Base-by-base conservation (phyloP, 495 filamentous ascomycete genomes). In the Penicillium egyptiacum region DNA sequence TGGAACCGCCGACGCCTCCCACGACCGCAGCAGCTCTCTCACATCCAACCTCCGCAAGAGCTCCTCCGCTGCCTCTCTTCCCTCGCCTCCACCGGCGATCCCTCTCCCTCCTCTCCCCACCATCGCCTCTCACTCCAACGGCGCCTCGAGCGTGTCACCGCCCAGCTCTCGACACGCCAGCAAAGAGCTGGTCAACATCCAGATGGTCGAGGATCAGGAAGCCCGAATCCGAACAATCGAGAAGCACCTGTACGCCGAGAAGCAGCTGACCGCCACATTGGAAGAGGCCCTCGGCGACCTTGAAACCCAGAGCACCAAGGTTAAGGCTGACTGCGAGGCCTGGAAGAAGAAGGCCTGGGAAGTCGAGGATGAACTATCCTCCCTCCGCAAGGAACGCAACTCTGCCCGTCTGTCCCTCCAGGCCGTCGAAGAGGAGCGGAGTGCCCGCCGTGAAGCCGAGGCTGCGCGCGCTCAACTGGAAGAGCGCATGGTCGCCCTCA, bases 251-350 rank as follows among this genome's bases (percentile, higher is more conserved):
- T 88, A 87, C 58, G 92, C 95, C 25, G 94, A 98, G 78, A 96
- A 96, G 70, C 93, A 98, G 67, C 86, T 98, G 25, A 98, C 93
- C 5, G 84, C 88, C 19, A 96, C 92, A 30, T 81, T 98, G 31
- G 94, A 98, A 68, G 93, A 98, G 74, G 95, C 94, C 23, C 81
- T 98, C 40, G 91, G 90, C 7, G 95, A 98, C 65, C 86, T 98
- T 17, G 94, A 98, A 72, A 77, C 82, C 47, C 89, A 93, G 61
- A 88, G 85, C 67, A 92, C 88, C 72, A 90, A 90, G 75, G 83
- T 88, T 73, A 95, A 92, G 79, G 68, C 73, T 16, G 94, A 98
- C 67, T 84, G 87, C 69, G 92, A 98, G n/a, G 82, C 78, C 37
- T 96, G 92, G 87, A 90, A 88, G 71, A 89, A 87, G 75, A 90